phyloP scores from a whole-genome alignment of 257 asterid genomes.

The Petrea volubilis region DNA sequence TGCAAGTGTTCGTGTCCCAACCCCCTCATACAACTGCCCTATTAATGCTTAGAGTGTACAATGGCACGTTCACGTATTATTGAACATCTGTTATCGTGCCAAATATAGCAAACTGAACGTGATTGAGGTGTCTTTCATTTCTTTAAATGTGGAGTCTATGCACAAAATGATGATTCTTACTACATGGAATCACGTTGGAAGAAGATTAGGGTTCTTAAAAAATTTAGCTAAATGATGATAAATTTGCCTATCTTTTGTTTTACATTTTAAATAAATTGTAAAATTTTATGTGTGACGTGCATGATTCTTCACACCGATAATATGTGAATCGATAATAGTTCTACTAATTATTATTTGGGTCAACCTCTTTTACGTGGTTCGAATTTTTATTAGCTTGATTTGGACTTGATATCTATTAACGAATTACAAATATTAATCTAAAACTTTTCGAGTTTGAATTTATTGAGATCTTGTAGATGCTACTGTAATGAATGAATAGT shows the following conservation, averaged over 20 bases:
- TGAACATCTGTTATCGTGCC: constrained; percentile 6
- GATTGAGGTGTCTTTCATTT: constrained; percentile 29
- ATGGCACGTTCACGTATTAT: constrained; percentile 32
- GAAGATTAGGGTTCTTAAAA: constrained; percentile 30
- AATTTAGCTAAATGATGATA: neutral
- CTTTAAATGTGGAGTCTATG: constrained; percentile 45
- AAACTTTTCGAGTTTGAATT: too few species aligned
- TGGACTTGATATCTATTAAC: too few species aligned
- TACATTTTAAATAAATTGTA: neutral
- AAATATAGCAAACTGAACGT: constrained; percentile 33
- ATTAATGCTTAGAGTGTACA: constrained; percentile 30
- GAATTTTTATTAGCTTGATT: too few species aligned
- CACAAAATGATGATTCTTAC: constrained; percentile 30
- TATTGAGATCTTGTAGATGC: too few species aligned
- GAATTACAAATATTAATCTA: too few species aligned
- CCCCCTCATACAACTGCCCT: constrained; percentile 35
- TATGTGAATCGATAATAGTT: too few species aligned
- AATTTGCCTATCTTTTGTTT: neutral
- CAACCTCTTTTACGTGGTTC: too few species aligned
- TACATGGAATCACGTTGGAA: constrained; percentile 45
- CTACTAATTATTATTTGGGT: too few species aligned
- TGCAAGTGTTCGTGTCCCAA: constrained; percentile 42
- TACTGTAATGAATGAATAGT: too few species aligned
- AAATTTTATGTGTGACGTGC: neutral
- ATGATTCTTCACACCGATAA: too few species aligned